Evolutionary conservation across 179 eudicot species (phyloP), one percentile per base, ranked within the genome.

Genomic region (Spinacia oleracea): DNA sequence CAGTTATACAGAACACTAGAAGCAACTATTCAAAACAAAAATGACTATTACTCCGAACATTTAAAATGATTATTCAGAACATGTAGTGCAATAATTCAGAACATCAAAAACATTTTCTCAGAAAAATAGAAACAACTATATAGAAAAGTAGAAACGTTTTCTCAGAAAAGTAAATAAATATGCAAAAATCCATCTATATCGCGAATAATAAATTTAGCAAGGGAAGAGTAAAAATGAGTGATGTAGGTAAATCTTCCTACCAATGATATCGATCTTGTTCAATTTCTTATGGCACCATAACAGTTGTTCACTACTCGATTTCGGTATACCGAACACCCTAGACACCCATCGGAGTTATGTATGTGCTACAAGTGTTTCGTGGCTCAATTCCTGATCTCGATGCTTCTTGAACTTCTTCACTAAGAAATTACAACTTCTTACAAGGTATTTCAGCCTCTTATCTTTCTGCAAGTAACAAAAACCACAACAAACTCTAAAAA

Each of bases 241-340:
- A 35, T 93, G 97, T 25, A 89, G 58, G 62, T 80, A 86, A 63
- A 91, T 80, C 76, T 88, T 89, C 82, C 92, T 87, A 21, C 85
- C 85, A 5, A 85, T 73, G 23, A 93, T 78, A 23, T 74, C 86
- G 29, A 90, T 82, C 79, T 84, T 88, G 84, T 84, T 83, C 6
- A 95, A 76, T 58, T 93, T 95, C 74, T 80, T 90, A 76, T 87
- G 90, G 72, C 97, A 93, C 98, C 98, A 95, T 9, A 83, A 42
- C 25, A 93, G 81, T 68, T 93, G 98, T 76, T 91, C 93, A 2
- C 81, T 83, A 6, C 88, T 87, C 73, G 90, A 56, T 82, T 89
- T 89, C 46, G 90, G 76, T 87, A 90, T 77, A 40, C 56, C 79
- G 6, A 95, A 67, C 34, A 93, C 97, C 75, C 97, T 88, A 6